Evolutionary conservation across 805 yeast genomes (phyloP), one percentile per base, ranked within the genome.

Genomic region (Maudiozyma barnettii): DNA sequence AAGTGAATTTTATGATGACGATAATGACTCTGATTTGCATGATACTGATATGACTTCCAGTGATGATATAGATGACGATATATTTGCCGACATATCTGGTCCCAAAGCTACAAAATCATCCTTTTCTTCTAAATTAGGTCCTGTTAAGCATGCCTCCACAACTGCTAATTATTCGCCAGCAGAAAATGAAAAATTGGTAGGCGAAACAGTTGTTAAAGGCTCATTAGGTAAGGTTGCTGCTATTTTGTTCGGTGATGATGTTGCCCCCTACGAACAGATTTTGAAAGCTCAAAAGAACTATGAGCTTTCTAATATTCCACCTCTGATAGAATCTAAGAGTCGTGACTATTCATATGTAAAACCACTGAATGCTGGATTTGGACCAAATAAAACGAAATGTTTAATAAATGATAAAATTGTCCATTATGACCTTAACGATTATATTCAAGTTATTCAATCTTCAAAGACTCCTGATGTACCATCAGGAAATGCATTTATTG

Each of bases 381-480:
- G 91, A 0, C 93, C 93, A 2, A 84, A 81, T 55, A 83, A 83
- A 53, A 84, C 95, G 0, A 67, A 67, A 48, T 84, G 93, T 67
- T 60, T 70, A 18, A 82, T 84, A 43, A 70, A 72, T 4, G 95
- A 85, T 55, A 71, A 71, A 3, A 57, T 84, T 19, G 76, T 78
- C 20, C 70, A 74, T 43, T 68, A 60, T 46, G 81, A 83, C 54
- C 69, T 76, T 16, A 68, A 74, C 7, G 67, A 70, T 26, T 66
- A 64, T 47, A 70, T 79, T 21, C 68, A 71, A 31, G 77, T 81
- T 2, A 68, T 73, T 5, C 85, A 82, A 51, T 62, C 69, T 1
- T 79, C 89, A 0, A 75, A 72, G 41, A 82, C 90, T 0, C 95
- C 93, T 0, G 93, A 84, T 65, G 87, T 84, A n/a, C 95, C 95